Evolutionary conservation across 2,329 filamentous ascomycete genomes (phyloP).

Genomic region (Chrysoporthe puriensis): DNA sequence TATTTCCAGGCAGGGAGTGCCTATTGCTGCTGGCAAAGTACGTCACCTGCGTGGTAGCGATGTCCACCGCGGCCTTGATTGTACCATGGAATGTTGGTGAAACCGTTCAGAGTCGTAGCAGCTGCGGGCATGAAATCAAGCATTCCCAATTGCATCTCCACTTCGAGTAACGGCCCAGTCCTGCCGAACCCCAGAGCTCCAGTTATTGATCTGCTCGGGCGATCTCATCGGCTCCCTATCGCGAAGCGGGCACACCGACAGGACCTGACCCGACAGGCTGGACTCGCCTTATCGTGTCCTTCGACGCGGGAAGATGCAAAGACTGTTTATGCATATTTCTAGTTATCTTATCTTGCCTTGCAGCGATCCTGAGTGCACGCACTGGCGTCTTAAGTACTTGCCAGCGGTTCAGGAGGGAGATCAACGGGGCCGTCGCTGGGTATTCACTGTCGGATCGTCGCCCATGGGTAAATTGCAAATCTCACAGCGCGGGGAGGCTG

Average conservation of each 20-base stretch:
- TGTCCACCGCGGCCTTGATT: neutral
- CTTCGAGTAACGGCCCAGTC: neutral
- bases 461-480: constrained; percentile 5
- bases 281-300: neutral
- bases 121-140: constrained; percentile 6
- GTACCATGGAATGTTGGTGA: neutral
- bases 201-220: constrained; percentile 4
- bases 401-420: neutral
- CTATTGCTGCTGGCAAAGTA: neutral
- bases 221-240: constrained; percentile 7
- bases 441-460: neutral
- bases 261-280: constrained; percentile 19
- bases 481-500: neutral
- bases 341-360: constrained; percentile 2
- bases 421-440: neutral
- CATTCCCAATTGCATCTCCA: constrained; percentile 10
- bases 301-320: constrained; percentile 17
- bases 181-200: constrained; percentile 12
- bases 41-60: neutral
- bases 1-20: too few species aligned
- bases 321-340: constrained; percentile 7
- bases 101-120: neutral
- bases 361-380: neutral
- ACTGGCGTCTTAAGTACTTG: neutral
- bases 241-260: neutral